These are phyloP conservation scores for Pythium phragmitis DNA, from an alignment of 352 stramenopile genomes.

Conservation along the genomic window DNA sequence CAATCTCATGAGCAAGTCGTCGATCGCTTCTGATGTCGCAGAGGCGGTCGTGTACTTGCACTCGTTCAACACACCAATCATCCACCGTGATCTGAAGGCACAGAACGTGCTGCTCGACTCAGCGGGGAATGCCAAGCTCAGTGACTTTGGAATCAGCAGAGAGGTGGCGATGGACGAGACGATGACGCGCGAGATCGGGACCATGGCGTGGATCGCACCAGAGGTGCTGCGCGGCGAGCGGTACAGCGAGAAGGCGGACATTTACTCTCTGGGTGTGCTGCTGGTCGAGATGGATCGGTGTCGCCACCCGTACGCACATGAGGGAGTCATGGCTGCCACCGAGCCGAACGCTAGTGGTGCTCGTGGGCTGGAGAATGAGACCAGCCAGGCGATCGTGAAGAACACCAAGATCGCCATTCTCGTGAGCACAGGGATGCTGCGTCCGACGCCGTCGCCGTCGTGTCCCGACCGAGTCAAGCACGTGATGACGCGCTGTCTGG, in stretches of 20 bases:
- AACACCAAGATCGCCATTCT: conserved; percentile 27
- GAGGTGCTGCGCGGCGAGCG: conserved; percentile 30
- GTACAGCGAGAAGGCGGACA: conserved; percentile 34
- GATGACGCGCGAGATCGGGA: conserved; percentile 32
- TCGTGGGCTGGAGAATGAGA: neutral
- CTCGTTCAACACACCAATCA: conserved; percentile 20
- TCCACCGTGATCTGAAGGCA: conserved; percentile 27
- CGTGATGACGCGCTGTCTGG: conserved; percentile 21
- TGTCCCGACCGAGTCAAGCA: conserved; percentile 15
- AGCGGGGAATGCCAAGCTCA: conserved; percentile 16
- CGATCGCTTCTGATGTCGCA: conserved; percentile 16
- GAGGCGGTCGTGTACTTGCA: conserved; percentile 28
- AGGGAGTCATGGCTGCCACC: neutral
- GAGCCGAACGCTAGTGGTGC: neutral
- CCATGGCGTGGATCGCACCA: conserved; percentile 28
- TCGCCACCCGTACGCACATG: conserved; percentile 15
- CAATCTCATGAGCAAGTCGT: conserved; percentile 10
- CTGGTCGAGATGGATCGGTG: conserved; percentile 30
- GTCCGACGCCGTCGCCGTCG: conserved; percentile 11
- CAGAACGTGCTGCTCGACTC: conserved; percentile 23
- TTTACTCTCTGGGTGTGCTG: conserved; percentile 32
- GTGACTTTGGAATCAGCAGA: conserved; percentile 26
- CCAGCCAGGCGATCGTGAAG: neutral
- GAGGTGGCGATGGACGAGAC: conserved; percentile 18
- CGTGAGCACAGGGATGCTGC: conserved; percentile 24